Evolutionary conservation across 2,329 filamentous ascomycete genomes (phyloP).

Genomic region (Fusarium beomiforme): DNA sequence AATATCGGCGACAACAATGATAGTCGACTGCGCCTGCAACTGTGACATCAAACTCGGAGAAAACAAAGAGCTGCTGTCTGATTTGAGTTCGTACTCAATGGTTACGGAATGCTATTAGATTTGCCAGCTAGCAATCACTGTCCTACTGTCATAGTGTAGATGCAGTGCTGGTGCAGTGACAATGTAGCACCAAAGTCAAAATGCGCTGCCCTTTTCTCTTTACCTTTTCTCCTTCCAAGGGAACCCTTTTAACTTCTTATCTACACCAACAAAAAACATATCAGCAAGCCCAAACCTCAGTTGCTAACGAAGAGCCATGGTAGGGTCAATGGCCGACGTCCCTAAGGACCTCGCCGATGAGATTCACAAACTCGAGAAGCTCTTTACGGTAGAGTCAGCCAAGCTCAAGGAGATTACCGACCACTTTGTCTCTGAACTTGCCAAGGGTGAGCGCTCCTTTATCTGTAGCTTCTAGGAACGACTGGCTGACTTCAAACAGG

Average conservation of each 20-base stretch:
- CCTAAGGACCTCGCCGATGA: constrained; percentile 83
- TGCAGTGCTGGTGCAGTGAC: constrained; percentile 9
- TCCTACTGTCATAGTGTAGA: constrained; percentile 19
- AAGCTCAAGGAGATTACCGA: constrained; percentile 91
- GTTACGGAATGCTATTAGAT: background rate
- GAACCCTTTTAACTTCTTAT: background rate
- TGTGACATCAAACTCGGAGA: constrained; percentile 15
- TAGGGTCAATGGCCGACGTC: constrained; percentile 91
- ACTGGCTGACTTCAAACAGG: constrained; percentile 58
- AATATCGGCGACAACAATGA: background rate
- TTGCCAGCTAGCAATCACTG: constrained; percentile 15
- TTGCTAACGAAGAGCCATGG: constrained; percentile 33
- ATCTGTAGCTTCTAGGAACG: background rate
- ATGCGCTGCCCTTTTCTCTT: background rate
- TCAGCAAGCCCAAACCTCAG: background rate
- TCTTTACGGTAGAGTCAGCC: constrained; percentile 79
- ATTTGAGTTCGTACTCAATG: background rate
- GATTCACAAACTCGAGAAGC: constrained; percentile 84
- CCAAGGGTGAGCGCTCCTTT: constrained; percentile 69
- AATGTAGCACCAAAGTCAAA: constrained; percentile 1
- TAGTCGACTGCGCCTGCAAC: constrained; percentile 17
- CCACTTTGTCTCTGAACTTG: constrained; percentile 89
- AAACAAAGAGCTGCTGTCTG: constrained; percentile 8
- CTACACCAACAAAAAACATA: background rate
- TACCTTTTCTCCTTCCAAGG: background rate